A percentile compares a stretch with the other conserved stretches of the same genome.
Evolutionary conservation across 2,329 filamentous ascomycete species (phyloP).

Genomic region (Bertia moriformis): DNA sequence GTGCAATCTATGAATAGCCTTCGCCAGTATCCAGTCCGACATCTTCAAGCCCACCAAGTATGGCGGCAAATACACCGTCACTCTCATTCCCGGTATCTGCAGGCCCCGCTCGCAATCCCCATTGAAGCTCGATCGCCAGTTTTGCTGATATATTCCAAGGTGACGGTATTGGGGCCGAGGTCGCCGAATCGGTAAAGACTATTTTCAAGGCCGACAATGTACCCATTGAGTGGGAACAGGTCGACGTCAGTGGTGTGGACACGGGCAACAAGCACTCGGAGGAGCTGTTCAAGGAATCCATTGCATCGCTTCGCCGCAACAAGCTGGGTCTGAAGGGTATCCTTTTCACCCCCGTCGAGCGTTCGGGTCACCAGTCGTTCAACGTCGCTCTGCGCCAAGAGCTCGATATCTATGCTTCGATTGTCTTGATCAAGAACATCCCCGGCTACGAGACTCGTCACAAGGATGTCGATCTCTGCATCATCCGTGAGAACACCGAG

Average conservation of each 20-base stretch:
- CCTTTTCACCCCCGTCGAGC: slow-evolving; percentile 89
- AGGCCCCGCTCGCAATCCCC: slow-evolving; percentile 12
- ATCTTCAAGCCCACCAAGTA: slow-evolving; percentile 99
- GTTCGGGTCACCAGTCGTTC: slow-evolving; percentile 97
- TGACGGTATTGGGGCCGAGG: slow-evolving; percentile 94
- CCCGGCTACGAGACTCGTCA: slow-evolving; percentile 95
- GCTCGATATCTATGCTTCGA: slow-evolving; percentile 97
- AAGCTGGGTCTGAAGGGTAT: slow-evolving; percentile 99
- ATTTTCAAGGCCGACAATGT: slow-evolving; percentile 99
- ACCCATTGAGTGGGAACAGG: slow-evolving; percentile 95
- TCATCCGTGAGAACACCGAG: slow-evolving; percentile 99
- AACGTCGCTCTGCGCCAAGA: slow-evolving; percentile 98
- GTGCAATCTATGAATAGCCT: slow-evolving; percentile 18
- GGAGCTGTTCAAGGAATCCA: slow-evolving; percentile 87
- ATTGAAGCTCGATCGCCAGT: not conserved
- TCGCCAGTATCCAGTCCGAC: slow-evolving; percentile 79
- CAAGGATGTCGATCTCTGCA: slow-evolving; percentile 93
- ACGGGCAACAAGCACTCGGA: slow-evolving; percentile 27
- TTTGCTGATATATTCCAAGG: slow-evolving; percentile 21
- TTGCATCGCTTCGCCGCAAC: slow-evolving; percentile 91
- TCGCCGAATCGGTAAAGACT: slow-evolving; percentile 94
- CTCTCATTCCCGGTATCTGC: slow-evolving; percentile 75
- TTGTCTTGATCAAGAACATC: slow-evolving; percentile 98
- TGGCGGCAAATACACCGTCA: slow-evolving; percentile 98
- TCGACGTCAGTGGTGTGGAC: slow-evolving; percentile 55